Evolutionary conservation across 805 yeast species (phyloP), one percentile per base, ranked within the genome.

Genomic region (Candida parachauliodes): DNA sequence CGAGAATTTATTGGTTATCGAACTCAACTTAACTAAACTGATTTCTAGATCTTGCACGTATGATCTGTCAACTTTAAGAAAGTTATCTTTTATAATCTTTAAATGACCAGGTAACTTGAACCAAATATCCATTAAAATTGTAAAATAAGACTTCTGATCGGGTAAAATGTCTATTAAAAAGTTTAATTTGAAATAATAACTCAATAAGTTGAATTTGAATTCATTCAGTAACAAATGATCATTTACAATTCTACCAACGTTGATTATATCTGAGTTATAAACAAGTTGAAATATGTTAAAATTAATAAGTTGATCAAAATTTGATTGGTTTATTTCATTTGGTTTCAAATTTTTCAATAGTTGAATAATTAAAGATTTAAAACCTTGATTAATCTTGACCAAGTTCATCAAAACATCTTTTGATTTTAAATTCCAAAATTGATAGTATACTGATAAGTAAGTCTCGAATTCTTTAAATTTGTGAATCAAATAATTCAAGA

Each of bases 91-190:
- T 14, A 53, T 39, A 20, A 12, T 24, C 27, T 53, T 52, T 8
- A 55, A 33, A 19, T 39, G 45, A 14, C 24, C 20, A 1, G 59
- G 58, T 21, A 72, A 71, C 43, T 65, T 64, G 23, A 60, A 48
- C 22, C 74, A 42, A 23, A 76, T 49, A 47, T 72, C 76, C 5
- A 73, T 59, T 0, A 78, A 78, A 41, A 63, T 66, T 32, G 60
- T 55, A 15, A 73, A 45, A 23, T 72, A 49, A 4, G 64, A 50
- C 32, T 22, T 33, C 15, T 34, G 27, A 9, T 27, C 15, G 8
- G 22, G 16, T 9, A 24, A 28, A 10, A 18, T n/a, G 8, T 14
- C 14, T 10, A 36, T 23, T 10, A 36, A 23, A 32, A 23, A 40
- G 4, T 18, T 23, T 22, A 31, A 23, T 33, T 36, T 36, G 33